Base-by-base conservation (phyloP, 2,329 filamentous ascomycete genomes). In the Phaeosphaeria sp. region DNA sequence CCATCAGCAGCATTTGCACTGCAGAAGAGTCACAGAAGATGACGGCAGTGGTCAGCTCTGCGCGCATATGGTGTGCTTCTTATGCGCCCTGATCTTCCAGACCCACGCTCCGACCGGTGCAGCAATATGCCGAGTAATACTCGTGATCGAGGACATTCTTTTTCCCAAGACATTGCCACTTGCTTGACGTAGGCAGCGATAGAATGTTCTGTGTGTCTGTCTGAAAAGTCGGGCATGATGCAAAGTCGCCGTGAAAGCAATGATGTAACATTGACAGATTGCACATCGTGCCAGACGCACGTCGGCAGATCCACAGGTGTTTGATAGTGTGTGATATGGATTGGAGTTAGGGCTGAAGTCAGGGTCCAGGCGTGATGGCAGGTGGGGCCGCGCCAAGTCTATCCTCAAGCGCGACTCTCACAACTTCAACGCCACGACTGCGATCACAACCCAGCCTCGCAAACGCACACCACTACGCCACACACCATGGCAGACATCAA, bases 401-500 rank as follows among this genome's bases (percentile, higher is more conserved):
- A 54, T 36, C 51, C 49, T 52, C 50, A 54, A 52, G 30, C 27
- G 59, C 55, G 22, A 54, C 54, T 49, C 36, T 43, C 11, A 23
- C 47, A 21, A 20, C 10, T 33, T 33, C 21, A 27, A 30, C 27
- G 20, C 30, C 50, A 27, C 33, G 39, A 47, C 46, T 43, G 46
- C 43, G 22, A 30, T n/a, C 13, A 42, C 59, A 46, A 25, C 47
- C 46, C 27, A 46, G 49, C 58, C 49, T 36, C 46, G 36, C 51
- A 48, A 20, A 39, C 33, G 15, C 48, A 46, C 52, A 36, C 46
- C 9, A 30, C 3, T 13, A 39, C 21, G 7, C 22, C 60, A 61
- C 20, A 46, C 36, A 20, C 36, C 2, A 72, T 71, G 67, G 65
- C 68, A 6, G 67, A 74, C 18, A 56, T 66, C 55, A 67, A 71